phyloP scores from a whole-genome alignment of 345 rosid species.

The Citrus australasica region DNA sequence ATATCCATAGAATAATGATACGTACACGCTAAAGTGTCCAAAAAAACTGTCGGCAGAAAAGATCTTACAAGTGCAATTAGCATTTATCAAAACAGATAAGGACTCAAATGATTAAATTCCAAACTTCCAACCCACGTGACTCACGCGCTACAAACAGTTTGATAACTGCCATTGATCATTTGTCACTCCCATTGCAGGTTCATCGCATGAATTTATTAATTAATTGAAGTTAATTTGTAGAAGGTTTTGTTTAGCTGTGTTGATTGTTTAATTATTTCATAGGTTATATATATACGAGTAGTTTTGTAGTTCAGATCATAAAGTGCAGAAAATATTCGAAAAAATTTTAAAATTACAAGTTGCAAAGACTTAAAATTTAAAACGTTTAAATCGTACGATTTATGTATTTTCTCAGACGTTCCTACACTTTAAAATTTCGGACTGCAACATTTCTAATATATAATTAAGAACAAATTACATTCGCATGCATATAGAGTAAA shows the following conservation, averaged over 20 bases:
- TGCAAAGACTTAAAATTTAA: no score
- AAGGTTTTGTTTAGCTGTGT: background rate
- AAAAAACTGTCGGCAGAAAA: background rate
- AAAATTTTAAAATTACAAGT: no score
- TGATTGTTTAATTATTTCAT: background rate
- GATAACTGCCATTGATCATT: background rate
- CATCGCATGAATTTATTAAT: background rate
- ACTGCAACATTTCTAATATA: no score
- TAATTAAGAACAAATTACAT: background rate
- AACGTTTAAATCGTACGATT: no score
- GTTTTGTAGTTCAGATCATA: no score
- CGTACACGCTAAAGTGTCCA: no score
- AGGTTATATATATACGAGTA: background rate
- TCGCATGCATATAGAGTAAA: background rate
- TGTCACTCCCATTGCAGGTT: background rate
- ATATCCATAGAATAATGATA: background rate
- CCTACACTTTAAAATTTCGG: no score
- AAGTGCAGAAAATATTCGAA: accelerated
- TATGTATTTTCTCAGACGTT: no score
- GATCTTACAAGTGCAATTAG: background rate
- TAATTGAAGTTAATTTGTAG: background rate
- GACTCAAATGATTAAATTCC: background rate
- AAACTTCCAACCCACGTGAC: background rate
- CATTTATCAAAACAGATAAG: background rate
- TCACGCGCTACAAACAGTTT: background rate